phyloP scores from a whole-genome alignment of 2,329 filamentous ascomycete genomes.

The Ophiostoma ips region DNA sequence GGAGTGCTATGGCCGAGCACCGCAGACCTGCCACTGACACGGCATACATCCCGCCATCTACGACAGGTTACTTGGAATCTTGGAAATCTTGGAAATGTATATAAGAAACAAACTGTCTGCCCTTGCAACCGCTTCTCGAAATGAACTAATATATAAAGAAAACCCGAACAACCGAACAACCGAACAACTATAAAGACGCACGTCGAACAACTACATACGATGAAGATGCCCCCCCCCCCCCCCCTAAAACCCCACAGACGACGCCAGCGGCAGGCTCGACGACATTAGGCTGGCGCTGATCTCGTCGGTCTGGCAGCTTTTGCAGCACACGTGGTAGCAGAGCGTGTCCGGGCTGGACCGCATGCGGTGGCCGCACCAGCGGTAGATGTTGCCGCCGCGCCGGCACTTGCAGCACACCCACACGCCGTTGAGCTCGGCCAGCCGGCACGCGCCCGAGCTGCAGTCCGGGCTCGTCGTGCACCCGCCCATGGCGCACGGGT shows the following conservation, averaged over 20 bases:
- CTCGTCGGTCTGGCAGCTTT: slow-evolving; percentile 25
- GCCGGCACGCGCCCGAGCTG: slow-evolving; percentile 32
- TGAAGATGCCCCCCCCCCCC: too few species aligned
- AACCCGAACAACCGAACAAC: neutral
- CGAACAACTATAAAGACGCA: too few species aligned
- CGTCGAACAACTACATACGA: too few species aligned
- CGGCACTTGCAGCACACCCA: slow-evolving; percentile 38
- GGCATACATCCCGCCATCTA: too few species aligned
- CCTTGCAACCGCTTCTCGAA: too few species aligned
- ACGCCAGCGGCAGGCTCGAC: neutral
- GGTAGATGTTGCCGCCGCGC: slow-evolving; percentile 30
- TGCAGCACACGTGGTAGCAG: slow-evolving; percentile 38
- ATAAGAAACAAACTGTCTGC: too few species aligned
- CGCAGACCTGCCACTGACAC: too few species aligned
- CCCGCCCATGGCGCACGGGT: slow-evolving; percentile 31
- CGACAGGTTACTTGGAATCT: too few species aligned
- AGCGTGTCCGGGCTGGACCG: slow-evolving; percentile 33
- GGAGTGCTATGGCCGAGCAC: too few species aligned
- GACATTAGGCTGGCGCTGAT: neutral
- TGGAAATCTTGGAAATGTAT: too few species aligned
- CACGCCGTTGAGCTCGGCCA: slow-evolving; percentile 32
- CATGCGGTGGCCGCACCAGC: slow-evolving; percentile 32
- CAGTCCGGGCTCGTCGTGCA: slow-evolving; percentile 34
- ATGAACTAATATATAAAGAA: too few species aligned
- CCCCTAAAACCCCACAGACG: neutral